These are phyloP conservation scores for Xerocomus amazonicus DNA, from an alignment of 1,284 basidiomycete genomes.

Conservation along the genomic window DNA sequence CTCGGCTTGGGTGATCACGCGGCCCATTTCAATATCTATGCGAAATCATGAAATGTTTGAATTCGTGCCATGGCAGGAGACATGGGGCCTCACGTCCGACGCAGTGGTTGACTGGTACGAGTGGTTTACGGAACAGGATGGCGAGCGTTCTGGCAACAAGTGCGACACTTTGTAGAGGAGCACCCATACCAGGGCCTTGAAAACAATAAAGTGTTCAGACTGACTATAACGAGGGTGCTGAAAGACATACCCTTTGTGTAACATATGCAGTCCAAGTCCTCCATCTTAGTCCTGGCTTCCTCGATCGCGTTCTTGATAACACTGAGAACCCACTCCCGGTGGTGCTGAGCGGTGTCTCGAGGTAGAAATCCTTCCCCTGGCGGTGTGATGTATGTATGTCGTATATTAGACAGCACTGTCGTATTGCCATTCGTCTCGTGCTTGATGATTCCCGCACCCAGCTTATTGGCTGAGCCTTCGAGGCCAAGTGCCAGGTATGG, in stretches of 20 bases:
- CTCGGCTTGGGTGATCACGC: conserved; percentile 89
- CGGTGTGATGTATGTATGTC: conserved; percentile 98
- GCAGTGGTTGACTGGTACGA: conserved; percentile 98
- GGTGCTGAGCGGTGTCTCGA: conserved; percentile 92
- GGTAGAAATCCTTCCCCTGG: conserved; percentile 98
- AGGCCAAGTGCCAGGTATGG: conserved; percentile 79
- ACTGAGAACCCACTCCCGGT: conserved; percentile 87
- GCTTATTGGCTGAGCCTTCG: conserved; percentile 96
- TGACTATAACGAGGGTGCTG: not conserved
- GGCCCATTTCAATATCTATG: conserved; percentile 97
- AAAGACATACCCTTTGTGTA: conserved; percentile 84
- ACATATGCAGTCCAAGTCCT: conserved; percentile 90
- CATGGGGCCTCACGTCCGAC: conserved; percentile 76
- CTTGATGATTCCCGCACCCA: conserved; percentile 92
- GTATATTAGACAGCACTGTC: conserved; percentile 75
- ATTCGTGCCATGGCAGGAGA: not conserved
- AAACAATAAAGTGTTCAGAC: not conserved
- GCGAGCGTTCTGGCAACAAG: conserved; percentile 93
- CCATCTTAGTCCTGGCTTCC: conserved; percentile 67
- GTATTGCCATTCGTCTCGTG: conserved; percentile 72
- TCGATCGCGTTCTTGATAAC: conserved; percentile 82
- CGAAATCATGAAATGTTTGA: not conserved
- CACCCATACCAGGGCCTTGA: conserved; percentile 96
- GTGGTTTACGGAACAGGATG: conserved; percentile 84
- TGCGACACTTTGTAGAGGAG: conserved; percentile 92